A percentile compares a stretch with the other conserved stretches of the same genome.
Evolutionary conservation across 495 filamentous ascomycete genomes (phyloP).

Genomic region (Jackrogersella multiformis): DNA sequence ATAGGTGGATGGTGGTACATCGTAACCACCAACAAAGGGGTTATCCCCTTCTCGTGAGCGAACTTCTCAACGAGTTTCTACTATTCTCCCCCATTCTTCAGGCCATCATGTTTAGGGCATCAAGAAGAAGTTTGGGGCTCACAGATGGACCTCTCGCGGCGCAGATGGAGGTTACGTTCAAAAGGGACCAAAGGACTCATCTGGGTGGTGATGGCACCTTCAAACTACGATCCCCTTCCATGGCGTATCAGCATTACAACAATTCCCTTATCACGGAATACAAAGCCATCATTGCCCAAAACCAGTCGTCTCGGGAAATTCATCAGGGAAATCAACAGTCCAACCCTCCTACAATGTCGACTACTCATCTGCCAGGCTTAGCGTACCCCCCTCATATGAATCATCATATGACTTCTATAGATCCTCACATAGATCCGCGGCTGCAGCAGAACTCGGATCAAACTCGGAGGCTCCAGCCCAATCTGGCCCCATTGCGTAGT

Average conservation of each 20-base stretch:
- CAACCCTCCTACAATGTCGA: not conserved
- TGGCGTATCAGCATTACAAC: slow-evolving; percentile 30
- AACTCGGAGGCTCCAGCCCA: not conserved
- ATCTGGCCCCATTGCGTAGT: not conserved
- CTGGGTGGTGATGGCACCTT: slow-evolving; percentile 19
- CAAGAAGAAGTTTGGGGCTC: slow-evolving; percentile 52
- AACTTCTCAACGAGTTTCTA: slow-evolving; percentile 60
- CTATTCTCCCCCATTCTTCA: slow-evolving; percentile 66
- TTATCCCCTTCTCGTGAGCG: slow-evolving; percentile 69
- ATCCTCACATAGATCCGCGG: not conserved
- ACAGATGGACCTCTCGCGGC: slow-evolving; percentile 38
- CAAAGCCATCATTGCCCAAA: slow-evolving; percentile 1
- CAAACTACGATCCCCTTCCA: not conserved
- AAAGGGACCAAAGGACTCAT: slow-evolving; percentile 45
- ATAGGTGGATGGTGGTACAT: slow-evolving; percentile 34
- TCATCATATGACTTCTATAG: no score
- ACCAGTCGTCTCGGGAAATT: not conserved
- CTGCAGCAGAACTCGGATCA: not conserved
- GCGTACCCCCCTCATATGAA: slow-evolving; percentile 9
- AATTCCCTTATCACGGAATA: slow-evolving; percentile 19
- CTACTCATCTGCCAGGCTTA: slow-evolving; percentile 8
- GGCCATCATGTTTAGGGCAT: slow-evolving; percentile 66
- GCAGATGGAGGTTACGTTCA: slow-evolving; percentile 52
- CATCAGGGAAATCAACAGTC: slow-evolving; percentile 7
- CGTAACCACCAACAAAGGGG: slow-evolving; percentile 19